Conservation (phyloP, 1,284 basidiomycete species). For the Leccinum fallax region DNA sequence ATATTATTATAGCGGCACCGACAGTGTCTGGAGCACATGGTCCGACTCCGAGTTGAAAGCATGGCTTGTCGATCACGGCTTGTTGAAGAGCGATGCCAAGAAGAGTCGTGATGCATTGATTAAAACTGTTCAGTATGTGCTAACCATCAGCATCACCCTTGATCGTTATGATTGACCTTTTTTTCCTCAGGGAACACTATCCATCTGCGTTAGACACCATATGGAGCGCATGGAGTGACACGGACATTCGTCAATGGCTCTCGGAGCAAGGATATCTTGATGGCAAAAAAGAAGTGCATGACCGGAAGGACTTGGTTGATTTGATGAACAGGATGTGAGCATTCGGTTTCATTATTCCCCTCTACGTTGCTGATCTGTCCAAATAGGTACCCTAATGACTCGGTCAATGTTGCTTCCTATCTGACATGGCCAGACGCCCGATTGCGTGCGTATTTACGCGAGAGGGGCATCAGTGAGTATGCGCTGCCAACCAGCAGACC, state of each 20-base stretch:
- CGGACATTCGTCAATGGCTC: slow-evolving; percentile 77
- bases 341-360: neutral
- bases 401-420: slow-evolving; percentile 57
- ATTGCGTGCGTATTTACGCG: slow-evolving; percentile 80
- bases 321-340: slow-evolving; percentile 67
- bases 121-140: slow-evolving; percentile 63
- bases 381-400: slow-evolving; percentile 26
- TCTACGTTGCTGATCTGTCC: neutral
- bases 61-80: slow-evolving; percentile 74
- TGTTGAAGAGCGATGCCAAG: slow-evolving; percentile 73
- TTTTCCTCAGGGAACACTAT: slow-evolving; percentile 68
- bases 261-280: slow-evolving; percentile 69
- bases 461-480: slow-evolving; percentile 69
- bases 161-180: neutral
- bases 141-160: neutral
- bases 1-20: slow-evolving; percentile 72
- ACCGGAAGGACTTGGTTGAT: slow-evolving; percentile 72
- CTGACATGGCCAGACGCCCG: slow-evolving; percentile 90
- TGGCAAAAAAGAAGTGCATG: slow-evolving; percentile 60
- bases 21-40: slow-evolving; percentile 74
- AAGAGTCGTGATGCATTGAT: slow-evolving; percentile 75
- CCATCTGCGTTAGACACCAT: slow-evolving; percentile 65
- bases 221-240: slow-evolving; percentile 79
- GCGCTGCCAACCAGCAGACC: slow-evolving; percentile 65
- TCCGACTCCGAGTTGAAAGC: slow-evolving; percentile 62